A percentile compares a stretch with the other conserved stretches of the same genome.
Evolutionary conservation across 768 basidiomycete genomes (phyloP).

Genomic region (Trametes elegans): DNA sequence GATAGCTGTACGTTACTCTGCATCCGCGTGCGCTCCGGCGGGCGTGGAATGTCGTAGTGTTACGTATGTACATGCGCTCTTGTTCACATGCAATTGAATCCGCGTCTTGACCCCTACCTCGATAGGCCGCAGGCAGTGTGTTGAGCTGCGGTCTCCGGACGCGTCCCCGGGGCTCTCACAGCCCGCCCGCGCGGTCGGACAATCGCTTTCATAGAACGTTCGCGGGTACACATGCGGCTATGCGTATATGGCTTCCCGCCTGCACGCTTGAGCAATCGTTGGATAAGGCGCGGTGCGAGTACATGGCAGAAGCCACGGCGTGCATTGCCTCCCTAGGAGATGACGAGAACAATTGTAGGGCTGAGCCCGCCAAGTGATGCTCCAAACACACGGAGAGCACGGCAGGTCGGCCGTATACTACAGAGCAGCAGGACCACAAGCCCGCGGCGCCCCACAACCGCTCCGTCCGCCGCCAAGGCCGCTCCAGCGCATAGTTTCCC

Average conservation of each 20-base stretch:
- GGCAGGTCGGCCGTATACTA: too few species aligned
- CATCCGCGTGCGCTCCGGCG: background rate
- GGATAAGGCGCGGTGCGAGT: background rate
- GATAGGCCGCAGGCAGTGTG: background rate
- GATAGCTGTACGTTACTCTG: constrained; percentile 9
- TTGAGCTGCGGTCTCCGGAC: constrained; percentile 2
- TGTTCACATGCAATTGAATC: constrained; percentile 10
- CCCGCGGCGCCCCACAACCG: too few species aligned
- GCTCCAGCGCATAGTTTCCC: too few species aligned
- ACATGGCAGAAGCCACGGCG: background rate
- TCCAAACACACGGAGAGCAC: too few species aligned
- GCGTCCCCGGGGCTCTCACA: background rate
- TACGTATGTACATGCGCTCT: constrained; percentile 9
- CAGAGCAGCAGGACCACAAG: too few species aligned
- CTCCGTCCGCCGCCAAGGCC: too few species aligned
- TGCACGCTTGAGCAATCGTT: too few species aligned
- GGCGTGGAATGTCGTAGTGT: constrained; percentile 4
- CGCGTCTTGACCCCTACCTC: background rate
- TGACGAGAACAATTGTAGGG: too few species aligned
- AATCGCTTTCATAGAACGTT: constrained; percentile 1
- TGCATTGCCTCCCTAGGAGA: too few species aligned
- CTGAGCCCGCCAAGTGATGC: too few species aligned
- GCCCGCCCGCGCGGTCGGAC: background rate
- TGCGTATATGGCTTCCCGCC: background rate
- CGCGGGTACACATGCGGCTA: constrained; percentile 2